Conservation (phyloP, 805 yeast species). For the Suhomyces faveliae region DNA sequence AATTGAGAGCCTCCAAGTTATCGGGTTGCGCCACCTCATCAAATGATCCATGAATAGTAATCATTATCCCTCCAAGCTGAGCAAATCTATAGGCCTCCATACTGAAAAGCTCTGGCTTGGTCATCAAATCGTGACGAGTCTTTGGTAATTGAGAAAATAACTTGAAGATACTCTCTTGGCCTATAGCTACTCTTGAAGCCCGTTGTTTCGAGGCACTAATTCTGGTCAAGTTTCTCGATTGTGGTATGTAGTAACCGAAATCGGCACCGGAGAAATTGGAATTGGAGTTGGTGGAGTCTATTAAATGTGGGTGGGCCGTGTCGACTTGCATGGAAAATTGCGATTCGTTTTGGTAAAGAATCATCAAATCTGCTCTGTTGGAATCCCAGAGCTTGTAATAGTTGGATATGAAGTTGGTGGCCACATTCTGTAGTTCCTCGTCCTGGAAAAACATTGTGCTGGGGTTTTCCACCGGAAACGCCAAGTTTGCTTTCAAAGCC, state of each 20-base stretch:
- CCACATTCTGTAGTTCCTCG: constrained; percentile 61
- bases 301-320: constrained; percentile 58
- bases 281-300: constrained; percentile 10
- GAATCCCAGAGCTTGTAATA: constrained; percentile 81
- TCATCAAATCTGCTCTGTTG: constrained; percentile 65
- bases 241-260: constrained; percentile 67
- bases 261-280: constrained; percentile 14
- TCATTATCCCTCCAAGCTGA: constrained; percentile 71
- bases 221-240: constrained; percentile 74
- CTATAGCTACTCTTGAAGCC: constrained; percentile 58
- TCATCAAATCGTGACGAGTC: constrained; percentile 67
- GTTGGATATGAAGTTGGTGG: constrained; percentile 76
- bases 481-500: constrained; percentile 49
- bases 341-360: constrained; percentile 77
- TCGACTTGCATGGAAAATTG: constrained; percentile 82
- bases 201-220: constrained; percentile 57
- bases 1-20: constrained; percentile 20
- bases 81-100: constrained; percentile 76
- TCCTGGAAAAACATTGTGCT: constrained; percentile 81
- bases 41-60: constrained; percentile 81
- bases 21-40: constrained; percentile 65
- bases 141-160: constrained; percentile 71
- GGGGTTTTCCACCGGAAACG: constrained; percentile 53
- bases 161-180: constrained; percentile 63
- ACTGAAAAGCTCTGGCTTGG: constrained; percentile 64